Percentiles rank a stretch among this genome's conserved stretches.
phyloP scores from a whole-genome alignment of 1,139 yeast genomes.

The Pichia sp. region DNA sequence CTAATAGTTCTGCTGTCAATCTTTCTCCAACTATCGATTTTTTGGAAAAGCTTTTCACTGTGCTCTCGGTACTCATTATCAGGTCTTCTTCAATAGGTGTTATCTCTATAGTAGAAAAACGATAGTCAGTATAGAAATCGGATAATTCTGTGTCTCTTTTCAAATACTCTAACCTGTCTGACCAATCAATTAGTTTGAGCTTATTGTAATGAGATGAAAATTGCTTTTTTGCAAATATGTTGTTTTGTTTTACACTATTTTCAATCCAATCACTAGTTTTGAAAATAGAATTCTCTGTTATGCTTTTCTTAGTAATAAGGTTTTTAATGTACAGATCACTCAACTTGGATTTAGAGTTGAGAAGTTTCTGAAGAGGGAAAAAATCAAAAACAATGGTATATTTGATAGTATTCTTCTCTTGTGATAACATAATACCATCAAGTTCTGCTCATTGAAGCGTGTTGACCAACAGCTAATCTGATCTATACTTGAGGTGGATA shows the following conservation, averaged over 20 bases:
- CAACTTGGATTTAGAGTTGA: conserved; percentile 1
- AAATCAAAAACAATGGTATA: conserved; percentile 12
- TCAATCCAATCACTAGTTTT: neutral
- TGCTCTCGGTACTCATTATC: neutral
- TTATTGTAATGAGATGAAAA: too few species aligned
- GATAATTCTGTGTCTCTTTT: too few species aligned
- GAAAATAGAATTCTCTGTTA: too few species aligned
- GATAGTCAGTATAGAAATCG: conserved; percentile 23
- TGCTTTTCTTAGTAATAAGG: conserved; percentile 11
- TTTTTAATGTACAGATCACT: neutral
- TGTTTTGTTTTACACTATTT: neutral
- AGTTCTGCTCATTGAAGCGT: neutral
- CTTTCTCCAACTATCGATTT: conserved; percentile 34
- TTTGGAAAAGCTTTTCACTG: neutral
- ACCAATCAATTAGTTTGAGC: too few species aligned
- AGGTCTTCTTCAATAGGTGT: conserved; percentile 24
- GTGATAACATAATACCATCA: neutral
- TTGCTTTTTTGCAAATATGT: too few species aligned
- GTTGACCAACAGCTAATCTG: too few species aligned
- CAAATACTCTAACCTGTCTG: too few species aligned
- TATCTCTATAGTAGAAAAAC: conserved; percentile 29
- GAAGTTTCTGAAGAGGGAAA: conserved; percentile 5
- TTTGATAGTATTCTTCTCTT: neutral
- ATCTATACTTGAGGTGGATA: too few species aligned
- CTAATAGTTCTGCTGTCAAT: conserved; percentile 51